phyloP scores from a whole-genome alignment of 2,329 filamentous ascomycete species.

The Aspergillus flavus region DNA sequence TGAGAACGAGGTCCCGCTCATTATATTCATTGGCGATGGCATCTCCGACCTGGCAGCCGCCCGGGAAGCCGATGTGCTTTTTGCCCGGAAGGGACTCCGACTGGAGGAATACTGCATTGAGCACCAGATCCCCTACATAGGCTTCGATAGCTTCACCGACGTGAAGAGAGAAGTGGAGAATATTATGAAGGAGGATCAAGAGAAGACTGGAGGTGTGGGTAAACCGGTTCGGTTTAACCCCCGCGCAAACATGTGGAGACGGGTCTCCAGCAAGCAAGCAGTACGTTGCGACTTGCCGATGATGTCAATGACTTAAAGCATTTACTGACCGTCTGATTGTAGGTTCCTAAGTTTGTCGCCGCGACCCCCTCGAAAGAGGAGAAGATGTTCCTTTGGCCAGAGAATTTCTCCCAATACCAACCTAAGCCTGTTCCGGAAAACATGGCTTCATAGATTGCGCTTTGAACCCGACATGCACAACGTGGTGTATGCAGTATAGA shows the following conservation, averaged over 20 bases:
- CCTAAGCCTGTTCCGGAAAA: slow-evolving; percentile 26
- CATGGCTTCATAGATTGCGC: not conserved
- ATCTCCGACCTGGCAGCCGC: slow-evolving; percentile 69
- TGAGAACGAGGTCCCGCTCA: slow-evolving; percentile 65
- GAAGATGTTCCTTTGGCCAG: slow-evolving; percentile 65
- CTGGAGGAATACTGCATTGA: slow-evolving; percentile 69
- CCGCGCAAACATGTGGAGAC: slow-evolving; percentile 68
- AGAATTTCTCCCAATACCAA: slow-evolving; percentile 56
- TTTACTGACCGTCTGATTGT: slow-evolving; percentile 8
- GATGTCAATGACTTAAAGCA: not conserved
- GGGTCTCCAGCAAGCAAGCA: slow-evolving; percentile 60
- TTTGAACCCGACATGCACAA: not conserved
- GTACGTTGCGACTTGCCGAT: slow-evolving; percentile 37
- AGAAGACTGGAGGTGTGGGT: slow-evolving; percentile 62
- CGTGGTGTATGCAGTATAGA: not conserved
- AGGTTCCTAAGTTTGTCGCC: slow-evolving; percentile 52
- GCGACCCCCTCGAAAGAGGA: slow-evolving; percentile 60
- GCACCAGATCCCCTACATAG: slow-evolving; percentile 61
- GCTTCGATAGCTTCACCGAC: slow-evolving; percentile 68
- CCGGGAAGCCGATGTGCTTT: slow-evolving; percentile 67
- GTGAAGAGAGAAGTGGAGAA: slow-evolving; percentile 63
- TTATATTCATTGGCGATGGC: slow-evolving; percentile 71
- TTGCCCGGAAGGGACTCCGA: slow-evolving; percentile 65
- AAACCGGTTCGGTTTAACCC: slow-evolving; percentile 66
- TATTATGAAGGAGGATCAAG: slow-evolving; percentile 62